Evolutionary conservation across 192 early-diverging fungal genomes (phyloP), one percentile per base, ranked within the genome.

Genomic region (Phlyctochytrium bullatum): DNA sequence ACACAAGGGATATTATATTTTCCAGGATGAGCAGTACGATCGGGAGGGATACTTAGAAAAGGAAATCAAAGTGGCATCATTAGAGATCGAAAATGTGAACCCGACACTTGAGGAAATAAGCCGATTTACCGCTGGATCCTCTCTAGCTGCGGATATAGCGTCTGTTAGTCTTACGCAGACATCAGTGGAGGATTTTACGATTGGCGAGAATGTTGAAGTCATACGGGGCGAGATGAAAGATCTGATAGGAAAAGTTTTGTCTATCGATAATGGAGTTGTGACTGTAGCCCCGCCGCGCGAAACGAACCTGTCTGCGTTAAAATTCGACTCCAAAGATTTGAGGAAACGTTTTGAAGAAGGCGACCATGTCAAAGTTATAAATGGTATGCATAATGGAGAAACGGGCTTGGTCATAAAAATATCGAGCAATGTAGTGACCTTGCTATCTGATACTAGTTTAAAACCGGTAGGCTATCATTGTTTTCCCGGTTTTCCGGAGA

Each of bases 81-180:
- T 85, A 25, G 75, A 79, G 17, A 76, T 80, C 0, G 88, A 90
- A 12, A 82, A 87, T 65, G 88, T 94, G 23, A 90, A 88, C 66
- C 93, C 94, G 31, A 90, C 91, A 25, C 80, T 99, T 60, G 95
- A 99, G 61, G 95, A 99, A 74, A 93, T 97, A 34, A 86, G 88
- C 20, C 76, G 79, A 70, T 98, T 96, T 71, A 78, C 85, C 12
- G 88, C 86, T 27, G 92, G 88, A 24, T 85, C 84, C 10, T 73
- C 89, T n/a, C 86, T 88, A 58, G 53, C 50, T 23, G 60, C 62
- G n/a, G 82, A 83, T 61, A 52, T 81, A 47, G 68, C 68, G 3
- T 47, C 58, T 1, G 54, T 83, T 33, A 70, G 68, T 0, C 29
- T 50, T 20, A 33, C 34, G 20, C 34, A 34, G 16, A 30, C 32